These are phyloP conservation scores for Artemisia tridentata DNA, from an alignment of 129 eudicot species.

Conservation along the genomic window DNA sequence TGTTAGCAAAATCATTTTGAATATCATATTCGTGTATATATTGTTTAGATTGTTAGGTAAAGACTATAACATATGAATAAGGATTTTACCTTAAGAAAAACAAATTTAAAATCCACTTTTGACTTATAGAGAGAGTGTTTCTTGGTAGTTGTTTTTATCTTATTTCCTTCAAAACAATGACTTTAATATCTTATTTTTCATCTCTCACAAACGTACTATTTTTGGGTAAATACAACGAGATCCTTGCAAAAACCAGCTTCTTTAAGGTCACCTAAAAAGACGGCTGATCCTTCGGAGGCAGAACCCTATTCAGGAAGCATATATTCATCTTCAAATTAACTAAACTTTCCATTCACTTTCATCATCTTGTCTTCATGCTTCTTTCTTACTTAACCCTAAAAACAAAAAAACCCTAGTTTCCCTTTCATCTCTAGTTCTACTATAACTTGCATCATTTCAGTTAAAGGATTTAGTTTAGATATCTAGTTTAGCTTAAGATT, in stretches of 20 bases:
- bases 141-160: conserved; percentile 42
- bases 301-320: conserved; percentile 60
- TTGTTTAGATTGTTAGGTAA: too few species aligned
- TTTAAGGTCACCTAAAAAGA: conserved; percentile 76
- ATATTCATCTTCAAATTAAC: conserved; percentile 55
- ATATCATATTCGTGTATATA: too few species aligned
- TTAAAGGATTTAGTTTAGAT: neutral
- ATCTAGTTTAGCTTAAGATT: neutral
- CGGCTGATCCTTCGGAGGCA: conserved; percentile 94
- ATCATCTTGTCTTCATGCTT: conserved; percentile 39
- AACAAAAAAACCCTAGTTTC: conserved; percentile 32
- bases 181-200: neutral
- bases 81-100: neutral
- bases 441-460: neutral
- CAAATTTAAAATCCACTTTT: conserved; percentile 19
- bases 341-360: conserved; percentile 29
- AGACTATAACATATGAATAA: too few species aligned
- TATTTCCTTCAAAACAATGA: neutral
- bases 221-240: conserved; percentile 28
- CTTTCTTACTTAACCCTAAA: conserved; percentile 40
- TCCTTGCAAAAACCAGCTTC: conserved; percentile 41
- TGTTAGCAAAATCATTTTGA: too few species aligned
- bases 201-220: conserved; percentile 29
- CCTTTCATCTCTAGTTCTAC: conserved; percentile 9
- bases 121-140: conserved; percentile 42